Base-by-base conservation (phyloP, 305 asterid genomes). In the Plantago coronopus region DNA sequence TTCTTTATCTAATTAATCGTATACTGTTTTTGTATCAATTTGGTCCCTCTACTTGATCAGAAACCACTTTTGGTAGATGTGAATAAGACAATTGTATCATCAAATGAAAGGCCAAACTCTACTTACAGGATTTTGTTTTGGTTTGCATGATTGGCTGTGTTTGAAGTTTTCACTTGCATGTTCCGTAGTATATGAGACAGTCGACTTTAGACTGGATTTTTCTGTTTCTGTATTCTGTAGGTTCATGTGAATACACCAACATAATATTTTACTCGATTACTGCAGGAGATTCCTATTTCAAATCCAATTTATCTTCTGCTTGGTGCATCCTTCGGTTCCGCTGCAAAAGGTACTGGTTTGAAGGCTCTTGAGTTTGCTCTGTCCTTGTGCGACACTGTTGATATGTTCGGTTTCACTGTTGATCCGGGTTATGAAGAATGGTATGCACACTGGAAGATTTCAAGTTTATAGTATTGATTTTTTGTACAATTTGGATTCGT, bases 341-440 rank as follows among this genome's bases (percentile, higher is more conserved):
- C 99, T 61, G 99, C 99, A 47, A 93, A 93, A 82, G 97, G 97
- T 69, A 89, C 97, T 16, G 99, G 99, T 61, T 79, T 93, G 72
- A 93, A 93, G 86, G 97, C 99, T 70, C 97, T 93, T 74, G 99
- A 93, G 70, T 93, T 93, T 48, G 96, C 99, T 55, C 96, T 93
- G 73, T 93, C 97, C 86, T 69, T 87, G 18, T 93, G 97, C 67
- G 94, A 89, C 58, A 79, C 88, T 64, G 97, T 89, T 55, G 94
- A 93, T 64, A 93, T 93, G 95, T 93, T 89, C 75, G 99, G 99
- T 64, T 93, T 89, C 75, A 93, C 99, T 57, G 99, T 93, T 40
- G 99, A 93, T 78, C 99, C 97, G 70, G 99, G 97, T 54, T 93
- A 93, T 71, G 86, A 79, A 62, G 96, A 91, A 78, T 88, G 97